Conservation (phyloP, 495 filamentous ascomycete species). For the Poronia punctata region DNA sequence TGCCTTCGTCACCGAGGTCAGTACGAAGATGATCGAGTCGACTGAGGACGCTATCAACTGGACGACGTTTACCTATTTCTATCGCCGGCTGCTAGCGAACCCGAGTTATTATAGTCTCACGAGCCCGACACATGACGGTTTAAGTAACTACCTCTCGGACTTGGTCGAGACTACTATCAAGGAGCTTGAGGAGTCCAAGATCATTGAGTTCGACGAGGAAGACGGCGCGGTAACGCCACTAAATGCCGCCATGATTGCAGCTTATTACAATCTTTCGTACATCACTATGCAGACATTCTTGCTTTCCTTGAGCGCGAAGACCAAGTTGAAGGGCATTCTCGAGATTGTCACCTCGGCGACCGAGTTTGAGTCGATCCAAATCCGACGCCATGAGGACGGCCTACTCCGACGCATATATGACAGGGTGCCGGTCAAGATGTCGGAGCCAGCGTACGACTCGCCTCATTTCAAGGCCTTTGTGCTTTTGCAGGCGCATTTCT, state of each 20-base stretch:
- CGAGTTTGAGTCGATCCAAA: conserved; percentile 93
- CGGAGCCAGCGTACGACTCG: conserved; percentile 75
- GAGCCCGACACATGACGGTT: conserved; percentile 83
- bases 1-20: conserved; percentile 94
- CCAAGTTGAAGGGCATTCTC: conserved; percentile 90
- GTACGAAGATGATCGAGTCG: conserved; percentile 84
- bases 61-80: conserved; percentile 98
- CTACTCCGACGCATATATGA: conserved; percentile 91
- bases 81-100: conserved; percentile 92
- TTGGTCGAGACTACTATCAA: conserved; percentile 88
- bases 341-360: conserved; percentile 97
- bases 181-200: conserved; percentile 87
- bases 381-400: conserved; percentile 84
- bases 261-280: conserved; percentile 99
- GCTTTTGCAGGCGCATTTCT: conserved; percentile 94
- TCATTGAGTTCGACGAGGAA: conserved; percentile 94
- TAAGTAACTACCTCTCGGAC: conserved; percentile 92
- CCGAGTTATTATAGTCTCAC: conserved; percentile 92
- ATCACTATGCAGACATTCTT: conserved; percentile 99
- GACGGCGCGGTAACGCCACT: conserved; percentile 85
- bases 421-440: conserved; percentile 90
- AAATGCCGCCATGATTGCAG: conserved; percentile 95
- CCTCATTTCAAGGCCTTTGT: conserved; percentile 98
- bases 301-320: conserved; percentile 81
- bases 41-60: conserved; percentile 98